Percentiles rank a stretch among this genome's conserved stretches.
phyloP scores from a whole-genome alignment of 2,329 filamentous ascomycete genomes.

The Aspergillus udagawae region DNA sequence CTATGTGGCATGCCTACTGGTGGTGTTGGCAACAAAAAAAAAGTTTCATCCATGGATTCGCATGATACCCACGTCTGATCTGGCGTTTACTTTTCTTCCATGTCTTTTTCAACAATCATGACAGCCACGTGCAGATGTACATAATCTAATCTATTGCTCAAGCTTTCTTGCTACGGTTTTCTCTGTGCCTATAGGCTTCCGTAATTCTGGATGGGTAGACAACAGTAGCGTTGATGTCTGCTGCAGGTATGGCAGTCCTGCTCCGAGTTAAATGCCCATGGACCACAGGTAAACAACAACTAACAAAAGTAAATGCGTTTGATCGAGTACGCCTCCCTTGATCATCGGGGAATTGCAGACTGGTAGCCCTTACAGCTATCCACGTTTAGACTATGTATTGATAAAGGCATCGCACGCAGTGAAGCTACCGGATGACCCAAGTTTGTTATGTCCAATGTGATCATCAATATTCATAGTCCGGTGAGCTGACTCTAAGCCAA shows the following conservation, averaged over 20 bases:
- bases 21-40: neutral
- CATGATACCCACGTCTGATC: neutral
- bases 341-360: neutral
- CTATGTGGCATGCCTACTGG: neutral
- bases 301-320: no score
- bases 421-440: neutral
- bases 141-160: neutral
- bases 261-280: no score
- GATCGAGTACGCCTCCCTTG: neutral
- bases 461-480: neutral
- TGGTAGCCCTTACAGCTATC: neutral
- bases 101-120: neutral
- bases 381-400: no score
- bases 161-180: neutral
- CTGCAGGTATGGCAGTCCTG: neutral
- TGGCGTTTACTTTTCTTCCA: constrained; percentile 2
- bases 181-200: neutral
- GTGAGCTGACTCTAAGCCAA: neutral
- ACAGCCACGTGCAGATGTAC: neutral
- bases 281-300: no score
- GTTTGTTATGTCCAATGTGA: neutral
- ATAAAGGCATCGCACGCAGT: neutral
- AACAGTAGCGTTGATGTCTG: neutral
- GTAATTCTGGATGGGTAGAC: neutral
- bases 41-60: neutral